phyloP scores from a whole-genome alignment of 2,329 filamentous ascomycete genomes.

The Penicillium glabrum region DNA sequence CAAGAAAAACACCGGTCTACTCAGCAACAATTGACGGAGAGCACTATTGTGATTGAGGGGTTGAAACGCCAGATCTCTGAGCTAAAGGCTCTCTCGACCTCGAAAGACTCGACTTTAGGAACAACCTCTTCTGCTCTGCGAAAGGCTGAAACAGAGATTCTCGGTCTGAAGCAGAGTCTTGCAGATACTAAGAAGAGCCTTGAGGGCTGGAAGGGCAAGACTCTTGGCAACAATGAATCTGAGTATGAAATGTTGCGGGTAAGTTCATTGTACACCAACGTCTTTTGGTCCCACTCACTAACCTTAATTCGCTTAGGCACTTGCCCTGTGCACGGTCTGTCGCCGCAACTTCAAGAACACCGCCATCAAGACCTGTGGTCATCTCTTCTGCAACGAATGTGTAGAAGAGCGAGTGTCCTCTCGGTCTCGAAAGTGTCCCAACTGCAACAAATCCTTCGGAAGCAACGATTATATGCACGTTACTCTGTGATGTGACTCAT shows the following conservation, averaged over 20 bases:
- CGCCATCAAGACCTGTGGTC: conserved; percentile 87
- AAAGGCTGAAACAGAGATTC: conserved; percentile 68
- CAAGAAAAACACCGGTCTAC: conserved; percentile 71
- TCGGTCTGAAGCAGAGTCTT: conserved; percentile 74
- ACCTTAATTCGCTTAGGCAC: conserved; percentile 51
- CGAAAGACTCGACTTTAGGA: conserved; percentile 70
- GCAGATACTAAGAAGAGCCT: conserved; percentile 79
- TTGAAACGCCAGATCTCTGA: conserved; percentile 75
- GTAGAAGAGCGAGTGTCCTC: conserved; percentile 87
- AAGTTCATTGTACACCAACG: conserved; percentile 44
- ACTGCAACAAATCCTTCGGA: conserved; percentile 89
- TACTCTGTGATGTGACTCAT: conserved; percentile 39
- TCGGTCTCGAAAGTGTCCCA: conserved; percentile 91
- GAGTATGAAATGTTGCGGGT: conserved; percentile 85
- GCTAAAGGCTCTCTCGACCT: conserved; percentile 69
- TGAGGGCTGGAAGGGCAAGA: conserved; percentile 82
- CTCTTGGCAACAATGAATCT: conserved; percentile 74
- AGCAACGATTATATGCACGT: conserved; percentile 80
- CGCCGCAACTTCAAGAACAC: conserved; percentile 93
- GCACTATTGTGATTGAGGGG: conserved; percentile 67
- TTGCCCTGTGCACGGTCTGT: conserved; percentile 89
- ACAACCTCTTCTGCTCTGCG: conserved; percentile 63
- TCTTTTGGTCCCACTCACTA: conserved; percentile 9
- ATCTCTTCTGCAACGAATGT: conserved; percentile 89
- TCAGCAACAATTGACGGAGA: conserved; percentile 71